Base-by-base conservation (phyloP, 345 rosid species). In the Durio zibethinus region DNA sequence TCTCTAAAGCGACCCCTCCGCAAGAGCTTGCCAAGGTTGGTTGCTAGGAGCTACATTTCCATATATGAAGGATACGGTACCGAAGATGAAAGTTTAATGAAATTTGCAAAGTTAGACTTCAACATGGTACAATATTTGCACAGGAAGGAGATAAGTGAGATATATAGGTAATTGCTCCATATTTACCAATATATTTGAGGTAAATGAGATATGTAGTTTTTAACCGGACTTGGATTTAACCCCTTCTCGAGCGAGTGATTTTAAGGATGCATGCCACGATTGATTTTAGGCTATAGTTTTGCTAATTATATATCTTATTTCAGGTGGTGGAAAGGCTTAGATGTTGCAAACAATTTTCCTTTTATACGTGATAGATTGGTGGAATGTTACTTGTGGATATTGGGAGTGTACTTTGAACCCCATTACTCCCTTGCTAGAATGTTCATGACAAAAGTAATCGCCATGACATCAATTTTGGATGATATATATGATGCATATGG, bases 51-150 rank as follows among this genome's bases (percentile, higher is more conserved):
- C 4, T 87, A 73, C 74, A 67, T 85, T n/a, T 15, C 75, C 7
- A 10, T 72, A n/a, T 84, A 83, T 23, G 35, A 76, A 52, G 42
- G 8, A 38, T 38, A 38, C 5, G 42, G 42, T 38, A 38, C 42
- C 42, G 7, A 38, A 38, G 8, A 38, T 38, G 42, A 38, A 38
- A 7, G 10, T 20, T 53, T 86, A 0, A 74, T 84, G 5, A 60
- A 53, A 0, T 69, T 73, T 64, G 84, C 86, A 10, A 86, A 84
- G 76, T 21, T 86, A 11, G 87, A 84, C 47, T 86, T 86, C 78
- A 81, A 78, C 73, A 14, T 60, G 8, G 29, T 83, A 36, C 85
- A 83, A 45, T 35, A 72, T 9, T 10, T 21, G 1, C 82, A 83
- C 42, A 72, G 43, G 50, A 16, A 77, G 38, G 85, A 86, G 40